phyloP scores from a whole-genome alignment of 1,139 yeast genomes.

The Lodderomyces orthopsilosis region DNA sequence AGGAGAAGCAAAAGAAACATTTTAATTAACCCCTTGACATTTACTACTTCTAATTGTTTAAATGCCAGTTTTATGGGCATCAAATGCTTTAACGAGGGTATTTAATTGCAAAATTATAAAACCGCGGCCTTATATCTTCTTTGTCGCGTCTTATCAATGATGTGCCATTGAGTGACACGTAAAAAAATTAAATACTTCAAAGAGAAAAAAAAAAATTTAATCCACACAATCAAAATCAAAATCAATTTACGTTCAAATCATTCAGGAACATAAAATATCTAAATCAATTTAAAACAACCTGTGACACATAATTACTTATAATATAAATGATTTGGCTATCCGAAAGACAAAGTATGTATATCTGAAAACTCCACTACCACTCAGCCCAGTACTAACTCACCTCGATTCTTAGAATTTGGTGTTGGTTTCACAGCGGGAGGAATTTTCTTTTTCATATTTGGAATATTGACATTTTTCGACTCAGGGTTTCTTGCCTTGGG shows the following conservation, averaged over 20 bases:
- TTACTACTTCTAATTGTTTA: too few relatives aligned
- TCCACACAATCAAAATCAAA: too few relatives aligned
- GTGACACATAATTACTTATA: neutral
- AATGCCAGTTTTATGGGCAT: too few relatives aligned
- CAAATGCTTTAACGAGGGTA: too few relatives aligned
- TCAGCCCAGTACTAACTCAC: slow-evolving; percentile 1
- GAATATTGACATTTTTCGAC: slow-evolving; percentile 84
- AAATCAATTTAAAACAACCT: neutral
- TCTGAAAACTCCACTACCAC: neutral
- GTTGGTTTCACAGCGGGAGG: slow-evolving; percentile 93
- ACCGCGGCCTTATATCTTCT: too few relatives aligned
- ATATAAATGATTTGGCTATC: slow-evolving; percentile 67
- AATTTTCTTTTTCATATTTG: slow-evolving; percentile 72
- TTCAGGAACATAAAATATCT: neutral
- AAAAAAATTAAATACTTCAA: too few relatives aligned
- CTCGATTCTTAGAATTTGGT: slow-evolving; percentile 62
- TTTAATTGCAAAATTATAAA: too few relatives aligned
- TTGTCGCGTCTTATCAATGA: too few relatives aligned
- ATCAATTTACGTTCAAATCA: too few relatives aligned
- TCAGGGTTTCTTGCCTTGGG: slow-evolving; percentile 88
- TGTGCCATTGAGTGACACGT: too few relatives aligned
- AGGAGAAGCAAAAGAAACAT: too few relatives aligned
- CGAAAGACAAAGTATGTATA: slow-evolving; percentile 68
- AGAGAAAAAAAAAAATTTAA: neutral
- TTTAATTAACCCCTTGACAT: too few relatives aligned